phyloP scores from a whole-genome alignment of 2,329 filamentous ascomycete species.

The Elsinoe necatrix region DNA sequence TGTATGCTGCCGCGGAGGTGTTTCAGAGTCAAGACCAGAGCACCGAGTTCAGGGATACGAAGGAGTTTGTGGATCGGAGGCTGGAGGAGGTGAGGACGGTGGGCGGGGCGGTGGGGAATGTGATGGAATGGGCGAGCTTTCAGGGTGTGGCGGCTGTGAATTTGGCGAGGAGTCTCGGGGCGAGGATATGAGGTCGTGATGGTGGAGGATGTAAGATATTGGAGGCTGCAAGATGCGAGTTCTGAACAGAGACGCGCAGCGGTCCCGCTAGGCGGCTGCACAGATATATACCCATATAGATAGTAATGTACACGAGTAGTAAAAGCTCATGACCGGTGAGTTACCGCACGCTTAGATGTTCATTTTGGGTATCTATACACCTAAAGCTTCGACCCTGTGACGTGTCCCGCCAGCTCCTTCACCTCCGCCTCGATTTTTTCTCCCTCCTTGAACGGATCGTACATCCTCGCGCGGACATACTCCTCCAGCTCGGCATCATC shows the following conservation, averaged over 20 bases:
- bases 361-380: neutral
- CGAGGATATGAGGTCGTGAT: conserved; percentile 54
- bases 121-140: conserved; percentile 75
- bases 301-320: no score
- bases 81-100: conserved; percentile 60
- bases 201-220: neutral
- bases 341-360: no score
- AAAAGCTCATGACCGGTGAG: no score
- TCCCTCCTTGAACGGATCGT: conserved; percentile 42
- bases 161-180: conserved; percentile 76
- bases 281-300: no score
- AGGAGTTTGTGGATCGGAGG: conserved; percentile 67
- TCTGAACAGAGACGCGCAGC: no score
- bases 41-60: conserved; percentile 64
- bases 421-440: conserved; percentile 30
- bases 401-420: conserved; percentile 20
- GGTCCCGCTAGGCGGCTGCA: no score
- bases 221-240: neutral
- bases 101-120: conserved; percentile 52
- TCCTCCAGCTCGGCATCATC: conserved; percentile 61
- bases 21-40: conserved; percentile 90
- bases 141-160: conserved; percentile 70
- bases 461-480: conserved; percentile 50
- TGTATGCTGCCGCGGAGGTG: conserved; percentile 69
- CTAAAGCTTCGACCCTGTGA: conserved; percentile 10